phyloP scores from a whole-genome alignment of 2,329 filamentous ascomycete genomes.

The Helotiales sp. region DNA sequence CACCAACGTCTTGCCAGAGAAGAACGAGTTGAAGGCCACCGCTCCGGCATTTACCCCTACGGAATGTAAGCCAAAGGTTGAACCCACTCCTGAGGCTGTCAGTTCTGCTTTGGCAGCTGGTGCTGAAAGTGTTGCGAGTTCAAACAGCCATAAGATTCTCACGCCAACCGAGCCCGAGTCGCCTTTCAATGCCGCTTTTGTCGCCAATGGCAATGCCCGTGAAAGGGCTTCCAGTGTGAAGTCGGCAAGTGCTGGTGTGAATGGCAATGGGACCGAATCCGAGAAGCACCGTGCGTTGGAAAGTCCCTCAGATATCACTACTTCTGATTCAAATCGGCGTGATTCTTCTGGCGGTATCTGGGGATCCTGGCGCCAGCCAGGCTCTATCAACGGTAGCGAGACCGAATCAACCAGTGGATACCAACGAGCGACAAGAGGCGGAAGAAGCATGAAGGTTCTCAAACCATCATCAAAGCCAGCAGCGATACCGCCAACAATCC shows the following conservation, averaged over 20 bases:
- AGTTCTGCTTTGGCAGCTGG: conserved; percentile 20
- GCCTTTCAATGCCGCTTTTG: conserved; percentile 24
- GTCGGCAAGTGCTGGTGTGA: conserved; percentile 16
- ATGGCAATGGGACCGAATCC: conserved; percentile 28
- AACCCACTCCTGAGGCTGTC: conserved; percentile 22
- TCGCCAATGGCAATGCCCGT: conserved; percentile 18
- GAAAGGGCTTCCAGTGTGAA: conserved; percentile 31
- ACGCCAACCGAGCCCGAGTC: conserved; percentile 28
- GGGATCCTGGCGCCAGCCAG: conserved; percentile 71
- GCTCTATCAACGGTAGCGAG: conserved; percentile 33
- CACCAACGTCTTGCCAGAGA: conserved; percentile 58
- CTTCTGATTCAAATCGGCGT: conserved; percentile 44
- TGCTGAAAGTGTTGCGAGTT: conserved; percentile 20
- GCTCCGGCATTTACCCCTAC: conserved; percentile 41
- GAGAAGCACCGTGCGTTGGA: conserved; percentile 29
- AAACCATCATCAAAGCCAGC: conserved; percentile 71
- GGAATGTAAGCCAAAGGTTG: conserved; percentile 36
- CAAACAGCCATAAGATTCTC: conserved; percentile 17
- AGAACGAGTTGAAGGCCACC: conserved; percentile 59
- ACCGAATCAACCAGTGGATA: conserved; percentile 54
- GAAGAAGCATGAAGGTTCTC: conserved; percentile 86
- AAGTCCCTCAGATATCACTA: conserved; percentile 18
- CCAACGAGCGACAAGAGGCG: conserved; percentile 70
- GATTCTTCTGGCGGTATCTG: conserved; percentile 64
- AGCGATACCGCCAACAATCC: conserved; percentile 54